Evolutionary conservation across 2,329 filamentous ascomycete genomes (phyloP).

Genomic region (Botrytis tulipae): DNA sequence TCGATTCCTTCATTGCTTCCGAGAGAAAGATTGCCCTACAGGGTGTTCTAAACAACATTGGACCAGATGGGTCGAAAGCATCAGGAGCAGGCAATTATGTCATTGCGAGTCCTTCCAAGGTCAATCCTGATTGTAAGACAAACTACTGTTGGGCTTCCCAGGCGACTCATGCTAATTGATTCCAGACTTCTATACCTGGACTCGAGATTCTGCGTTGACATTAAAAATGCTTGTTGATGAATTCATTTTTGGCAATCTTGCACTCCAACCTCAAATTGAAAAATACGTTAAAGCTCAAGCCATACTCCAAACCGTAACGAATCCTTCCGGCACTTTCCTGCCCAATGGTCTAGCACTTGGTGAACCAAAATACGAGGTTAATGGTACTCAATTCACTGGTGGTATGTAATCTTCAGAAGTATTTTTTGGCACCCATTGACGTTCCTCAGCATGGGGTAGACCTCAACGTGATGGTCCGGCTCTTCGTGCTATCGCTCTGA

Average conservation of each 20-base stretch:
- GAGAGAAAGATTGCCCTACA: constrained; percentile 50
- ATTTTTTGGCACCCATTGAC: background rate
- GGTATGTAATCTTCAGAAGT: background rate
- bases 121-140: constrained; percentile 51
- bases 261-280: constrained; percentile 53
- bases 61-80: constrained; percentile 48
- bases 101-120: constrained; percentile 54
- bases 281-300: constrained; percentile 69
- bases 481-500: constrained; percentile 70
- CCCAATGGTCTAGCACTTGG: constrained; percentile 53
- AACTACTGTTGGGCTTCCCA: background rate
- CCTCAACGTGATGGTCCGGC: constrained; percentile 79
- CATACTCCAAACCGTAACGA: constrained; percentile 53
- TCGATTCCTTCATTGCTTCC: constrained; percentile 43
- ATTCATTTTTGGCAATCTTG: constrained; percentile 53
- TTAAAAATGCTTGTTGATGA: constrained; percentile 68
- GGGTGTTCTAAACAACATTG: constrained; percentile 55
- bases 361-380: constrained; percentile 71
- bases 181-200: constrained; percentile 76
- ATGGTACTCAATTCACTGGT: constrained; percentile 62
- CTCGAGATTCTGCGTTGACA: constrained; percentile 69
- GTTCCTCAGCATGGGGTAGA: constrained; percentile 46
- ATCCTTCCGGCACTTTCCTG: constrained; percentile 47
- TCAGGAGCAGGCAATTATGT: constrained; percentile 51
- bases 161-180: constrained; percentile 16